A percentile compares a stretch with the other conserved stretches of the same genome.
These are phyloP conservation scores for Plectosphaerella plurivora DNA, from an alignment of 2,329 filamentous ascomycete genomes.

Conservation along the genomic window DNA sequence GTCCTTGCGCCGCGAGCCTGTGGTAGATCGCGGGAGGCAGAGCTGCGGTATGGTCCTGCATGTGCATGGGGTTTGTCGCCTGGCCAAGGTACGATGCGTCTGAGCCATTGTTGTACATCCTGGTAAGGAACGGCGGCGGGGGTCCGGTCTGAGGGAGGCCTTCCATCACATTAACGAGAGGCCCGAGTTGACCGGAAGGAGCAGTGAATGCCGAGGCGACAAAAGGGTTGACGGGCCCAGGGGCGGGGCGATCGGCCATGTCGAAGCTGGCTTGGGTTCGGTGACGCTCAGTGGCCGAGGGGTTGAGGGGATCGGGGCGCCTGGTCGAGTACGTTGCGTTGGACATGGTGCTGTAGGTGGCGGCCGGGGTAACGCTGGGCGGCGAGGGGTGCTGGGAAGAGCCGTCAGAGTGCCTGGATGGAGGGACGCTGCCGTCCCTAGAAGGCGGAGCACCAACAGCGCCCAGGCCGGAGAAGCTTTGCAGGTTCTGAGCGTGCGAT, in stretches of 20 bases:
- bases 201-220: too few relatives aligned
- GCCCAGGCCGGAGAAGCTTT: conserved; percentile 39
- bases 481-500: conserved; percentile 21
- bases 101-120: too few relatives aligned
- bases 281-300: background rate
- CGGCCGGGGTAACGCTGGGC: conserved; percentile 18
- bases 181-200: conserved; percentile 9
- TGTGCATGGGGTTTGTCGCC: conserved; percentile 19
- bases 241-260: conserved; percentile 28
- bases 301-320: too few relatives aligned
- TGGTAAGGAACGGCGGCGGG: conserved; percentile 7
- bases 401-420: conserved; percentile 49
- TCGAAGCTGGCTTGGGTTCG: conserved; percentile 15
- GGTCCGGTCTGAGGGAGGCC: conserved; percentile 14
- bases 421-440: conserved; percentile 51
- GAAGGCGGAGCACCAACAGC: conserved; percentile 30
- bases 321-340: too few relatives aligned
- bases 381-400: conserved; percentile 22
- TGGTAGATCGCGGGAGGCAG: too few relatives aligned
- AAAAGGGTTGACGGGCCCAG: conserved; percentile 18
- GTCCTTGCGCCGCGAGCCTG: too few relatives aligned
- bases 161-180: too few relatives aligned
- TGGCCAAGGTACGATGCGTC: conserved; percentile 18
- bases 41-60: too few relatives aligned
- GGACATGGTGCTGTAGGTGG: background rate